Evolutionary conservation across 331 rosid genomes (phyloP).

Genomic region (Rosa hybrid): DNA sequence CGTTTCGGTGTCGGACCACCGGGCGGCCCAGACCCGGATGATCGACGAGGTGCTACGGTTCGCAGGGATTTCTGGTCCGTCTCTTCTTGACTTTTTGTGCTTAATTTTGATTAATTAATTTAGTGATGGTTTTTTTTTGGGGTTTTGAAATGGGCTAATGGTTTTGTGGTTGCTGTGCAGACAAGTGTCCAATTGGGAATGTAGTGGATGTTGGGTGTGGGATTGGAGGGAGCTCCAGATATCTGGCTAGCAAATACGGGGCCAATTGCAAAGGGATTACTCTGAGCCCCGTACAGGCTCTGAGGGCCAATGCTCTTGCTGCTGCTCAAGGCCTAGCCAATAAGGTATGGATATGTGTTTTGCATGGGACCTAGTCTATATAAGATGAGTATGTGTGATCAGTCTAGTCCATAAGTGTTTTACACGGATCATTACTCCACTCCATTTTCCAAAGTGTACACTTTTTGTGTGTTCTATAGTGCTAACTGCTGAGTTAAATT

Average conservation of each 20-base stretch:
- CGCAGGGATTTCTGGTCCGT: constrained; percentile 43
- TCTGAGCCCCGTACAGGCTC: constrained; percentile 84
- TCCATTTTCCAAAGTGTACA: no score
- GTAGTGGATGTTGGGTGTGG: constrained; percentile 94
- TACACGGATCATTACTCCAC: background rate
- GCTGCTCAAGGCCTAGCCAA: constrained; percentile 56
- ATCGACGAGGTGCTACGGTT: constrained; percentile 72
- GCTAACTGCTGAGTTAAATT: no score
- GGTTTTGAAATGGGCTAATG: background rate
- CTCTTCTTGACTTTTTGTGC: background rate
- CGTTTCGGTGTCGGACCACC: constrained; percentile 66
- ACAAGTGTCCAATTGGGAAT: constrained; percentile 20
- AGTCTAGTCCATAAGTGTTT: no score
- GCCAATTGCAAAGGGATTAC: constrained; percentile 71
- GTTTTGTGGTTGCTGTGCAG: constrained; percentile 7
- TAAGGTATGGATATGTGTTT: constrained; percentile 35
- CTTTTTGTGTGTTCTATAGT: no score
- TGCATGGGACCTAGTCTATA: background rate
- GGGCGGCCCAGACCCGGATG: constrained; percentile 87
- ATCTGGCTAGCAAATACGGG: constrained; percentile 61
- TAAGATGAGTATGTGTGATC: background rate
- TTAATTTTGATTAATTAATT: background rate
- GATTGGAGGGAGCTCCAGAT: constrained; percentile 92
- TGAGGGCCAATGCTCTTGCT: constrained; percentile 75
- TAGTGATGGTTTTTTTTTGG: background rate